Percentiles rank a stretch among this genome's conserved stretches.
These are phyloP conservation scores for Rhizopus sp. DNA, from an alignment of 371 early-diverging fungal genomes.

Conservation along the genomic window DNA sequence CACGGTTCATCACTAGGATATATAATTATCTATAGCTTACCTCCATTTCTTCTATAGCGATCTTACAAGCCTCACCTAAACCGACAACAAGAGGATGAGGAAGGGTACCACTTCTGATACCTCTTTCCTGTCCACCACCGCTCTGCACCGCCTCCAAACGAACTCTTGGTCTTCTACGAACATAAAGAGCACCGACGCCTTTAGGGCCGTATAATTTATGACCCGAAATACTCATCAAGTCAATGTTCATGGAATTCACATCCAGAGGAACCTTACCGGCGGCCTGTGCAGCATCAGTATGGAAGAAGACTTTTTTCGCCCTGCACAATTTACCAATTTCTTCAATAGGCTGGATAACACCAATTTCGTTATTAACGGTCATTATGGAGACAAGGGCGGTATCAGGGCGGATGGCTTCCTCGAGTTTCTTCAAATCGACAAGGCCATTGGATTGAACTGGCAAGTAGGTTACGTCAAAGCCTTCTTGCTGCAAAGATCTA, in stretches of 20 bases:
- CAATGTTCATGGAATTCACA: constrained; percentile 96
- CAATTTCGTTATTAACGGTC: constrained; percentile 99
- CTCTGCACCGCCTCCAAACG: constrained; percentile 91
- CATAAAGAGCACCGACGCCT: constrained; percentile 97
- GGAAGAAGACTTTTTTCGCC: constrained; percentile 90
- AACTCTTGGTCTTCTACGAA: constrained; percentile 96
- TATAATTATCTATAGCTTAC: constrained; percentile 48
- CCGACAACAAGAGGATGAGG: constrained; percentile 97
- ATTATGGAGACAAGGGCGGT: constrained; percentile 97
- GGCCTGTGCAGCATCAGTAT: constrained; percentile 99
- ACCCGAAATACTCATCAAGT: constrained; percentile 96
- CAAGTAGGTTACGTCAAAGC: constrained; percentile 98
- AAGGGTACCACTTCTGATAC: constrained; percentile 97
- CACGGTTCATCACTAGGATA: constrained; percentile 36
- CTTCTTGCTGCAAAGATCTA: constrained; percentile 95
- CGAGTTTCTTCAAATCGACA: constrained; percentile 78
- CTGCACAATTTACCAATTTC: constrained; percentile 95
- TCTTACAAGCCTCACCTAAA: constrained; percentile 93
- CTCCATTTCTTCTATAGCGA: constrained; percentile 89
- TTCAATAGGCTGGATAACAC: constrained; percentile 94
- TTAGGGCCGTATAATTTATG: constrained; percentile 99
- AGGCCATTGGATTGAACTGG: constrained; percentile 91
- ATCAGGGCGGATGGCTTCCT: constrained; percentile 89
- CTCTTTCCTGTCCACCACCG: constrained; percentile 99
- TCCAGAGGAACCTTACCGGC: constrained; percentile 97